Base-by-base conservation (phyloP, 192 early-diverging fungal genomes). In the Entomortierella parvispora region DNA sequence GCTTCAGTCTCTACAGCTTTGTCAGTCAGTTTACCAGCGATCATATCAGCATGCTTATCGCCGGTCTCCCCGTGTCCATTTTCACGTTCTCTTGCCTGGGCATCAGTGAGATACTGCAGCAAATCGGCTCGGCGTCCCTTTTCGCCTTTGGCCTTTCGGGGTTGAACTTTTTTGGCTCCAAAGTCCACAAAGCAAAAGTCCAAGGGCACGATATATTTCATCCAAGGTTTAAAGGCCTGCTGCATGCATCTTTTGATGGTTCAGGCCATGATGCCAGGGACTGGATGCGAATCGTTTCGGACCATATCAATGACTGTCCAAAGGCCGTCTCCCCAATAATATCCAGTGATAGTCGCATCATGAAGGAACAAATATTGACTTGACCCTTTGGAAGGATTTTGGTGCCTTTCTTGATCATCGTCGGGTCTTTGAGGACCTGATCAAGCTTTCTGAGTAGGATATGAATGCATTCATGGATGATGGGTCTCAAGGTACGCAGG, bases 301-400 rank as follows among this genome's bases (percentile, higher is more conserved):
- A 88, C 68, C 80, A 87, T 81, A 12, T 82, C 52, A 88, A 88
- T 4, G 74, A 62, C 25, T 67, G 44, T 37, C 86, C 87, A 80
- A 88, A 87, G 8, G 72, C 78, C 0, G 84, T 81, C 12, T 83
- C 78, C 8, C 87, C 87, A 62, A 87, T 87, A 9, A 82, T 79
- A 49, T 88, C 87, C 20, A 78, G 34, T 15, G 69, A 69, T 34
- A 69, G 58, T 32, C 28, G 26, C 22, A n/a, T 45, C 40, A 44
- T 23, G 9, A 44, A 55, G 22, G 34, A 20, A 54, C 25, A 17
- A 25, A n/a, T 55, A 18, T 65, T 22, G 34, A 55, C 14, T 50
- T 31, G 31, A 50, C 32, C 14, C 43, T 23, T 2, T 2, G 40
- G n/a, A 25, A 22, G 20, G n/a, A 67, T 52, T 57, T 85, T 49